Conservation (phyloP, 306 rosid genomes). For the Pyrus betulifolia region DNA sequence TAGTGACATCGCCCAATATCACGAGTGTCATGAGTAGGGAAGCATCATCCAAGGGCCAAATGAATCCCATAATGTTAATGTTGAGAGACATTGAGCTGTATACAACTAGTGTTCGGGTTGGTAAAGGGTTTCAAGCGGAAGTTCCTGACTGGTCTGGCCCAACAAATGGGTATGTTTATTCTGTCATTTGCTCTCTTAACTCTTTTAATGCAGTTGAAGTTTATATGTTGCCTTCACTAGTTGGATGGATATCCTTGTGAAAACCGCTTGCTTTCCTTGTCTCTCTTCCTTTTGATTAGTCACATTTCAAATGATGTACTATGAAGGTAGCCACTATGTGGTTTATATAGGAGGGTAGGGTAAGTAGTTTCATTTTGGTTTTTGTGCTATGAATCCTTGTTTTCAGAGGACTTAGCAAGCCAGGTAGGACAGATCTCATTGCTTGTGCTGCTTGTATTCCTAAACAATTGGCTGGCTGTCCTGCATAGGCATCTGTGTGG, state of each 20-base stretch:
- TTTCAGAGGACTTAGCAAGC: background rate
- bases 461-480: background rate
- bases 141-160: slow-evolving; percentile 79
- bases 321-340: background rate
- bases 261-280: background rate
- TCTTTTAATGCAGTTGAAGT: background rate
- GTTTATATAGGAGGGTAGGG: background rate
- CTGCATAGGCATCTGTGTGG: background rate
- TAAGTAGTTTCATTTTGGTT: background rate
- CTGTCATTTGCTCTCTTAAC: slow-evolving; percentile 4
- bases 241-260: background rate
- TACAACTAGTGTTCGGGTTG: slow-evolving; percentile 60
- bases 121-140: slow-evolving; percentile 93
- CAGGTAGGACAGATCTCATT: background rate
- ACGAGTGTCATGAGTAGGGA: slow-evolving; percentile 35
- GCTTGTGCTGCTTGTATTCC: background rate
- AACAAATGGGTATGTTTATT: slow-evolving; percentile 41
- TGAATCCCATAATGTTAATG: slow-evolving; percentile 49
- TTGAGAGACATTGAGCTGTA: slow-evolving; percentile 48
- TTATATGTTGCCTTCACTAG: background rate
- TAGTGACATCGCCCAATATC: slow-evolving; percentile 31
- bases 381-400: background rate
- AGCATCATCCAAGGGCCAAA: slow-evolving; percentile 39
- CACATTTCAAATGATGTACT: background rate
- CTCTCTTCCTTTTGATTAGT: background rate